Base-by-base conservation (phyloP, 1,284 basidiomycete species). In the Marasmius sp. region DNA sequence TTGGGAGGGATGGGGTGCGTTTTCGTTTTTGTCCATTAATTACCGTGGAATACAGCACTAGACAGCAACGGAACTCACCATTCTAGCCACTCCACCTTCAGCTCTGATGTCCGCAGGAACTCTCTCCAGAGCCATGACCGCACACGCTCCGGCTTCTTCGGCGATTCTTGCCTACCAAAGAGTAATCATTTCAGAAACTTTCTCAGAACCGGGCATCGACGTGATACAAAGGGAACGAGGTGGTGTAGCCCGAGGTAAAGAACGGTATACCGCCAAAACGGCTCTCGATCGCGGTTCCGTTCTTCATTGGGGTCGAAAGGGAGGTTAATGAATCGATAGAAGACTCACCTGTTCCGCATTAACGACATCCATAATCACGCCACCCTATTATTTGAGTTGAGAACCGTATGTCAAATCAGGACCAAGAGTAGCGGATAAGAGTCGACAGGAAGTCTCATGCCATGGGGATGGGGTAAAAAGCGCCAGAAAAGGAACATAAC, bases 131-230 rank as follows among this genome's bases (percentile, higher is more conserved):
- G 94, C 95, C 97, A 99, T 98, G 66, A 99, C 97, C 65, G 97
- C 97, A 74, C 94, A 95, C 12, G 97, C 97, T 63, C 97, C 97
- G 10, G 97, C 97, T 73, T 97, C 95, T 74, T 98, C 97, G 62
- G 97, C 97, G 69, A 98, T 96, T 66, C 94, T 91, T 64, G 97
- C 97, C 89, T 47, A 20, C 16, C 8, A 8, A 47, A 47, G 16
- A 20, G 27, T 27, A 27, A 47, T 18, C 9, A 14, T 47, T n/a
- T n/a, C 9, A 47, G 9, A 47, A 47, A 47, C 8, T 18, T 2
- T 4, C 14, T 12, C 11, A 6, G n/a, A 43, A 43, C 6, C 41
- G 41, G n/a, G n/a, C 11, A 43, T 12, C 41, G 12, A n/a, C 41
- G 41, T 95, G 68, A 39, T 7, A 39, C 58, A 22, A n/a, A 56